phyloP scores from a whole-genome alignment of 768 basidiomycete species.

The Trametes cingulata region DNA sequence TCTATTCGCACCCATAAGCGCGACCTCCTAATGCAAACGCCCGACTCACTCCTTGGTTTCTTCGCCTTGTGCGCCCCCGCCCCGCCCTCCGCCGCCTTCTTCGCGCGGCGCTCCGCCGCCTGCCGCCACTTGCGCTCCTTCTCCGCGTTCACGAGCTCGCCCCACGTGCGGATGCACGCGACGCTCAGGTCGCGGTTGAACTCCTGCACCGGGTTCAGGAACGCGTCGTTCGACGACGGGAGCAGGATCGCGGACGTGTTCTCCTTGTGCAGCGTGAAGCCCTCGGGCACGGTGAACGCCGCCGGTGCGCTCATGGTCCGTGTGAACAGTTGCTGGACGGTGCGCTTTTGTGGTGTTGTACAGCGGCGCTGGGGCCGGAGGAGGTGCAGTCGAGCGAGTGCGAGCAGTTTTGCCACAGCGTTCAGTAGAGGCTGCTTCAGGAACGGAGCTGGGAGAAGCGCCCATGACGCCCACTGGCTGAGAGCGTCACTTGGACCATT shows the following conservation, averaged over 20 bases:
- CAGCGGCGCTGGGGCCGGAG: constrained; percentile 16
- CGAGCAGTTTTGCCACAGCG: constrained; percentile 16
- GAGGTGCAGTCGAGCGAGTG: not conserved
- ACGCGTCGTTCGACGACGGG: constrained; percentile 75
- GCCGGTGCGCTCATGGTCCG: constrained; percentile 15
- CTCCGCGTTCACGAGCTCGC: constrained; percentile 62
- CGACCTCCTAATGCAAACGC: constrained; percentile 1
- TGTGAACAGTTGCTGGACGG: not conserved
- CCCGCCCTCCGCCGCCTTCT: constrained; percentile 26
- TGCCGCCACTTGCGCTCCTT: constrained; percentile 65
- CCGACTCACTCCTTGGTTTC: constrained; percentile 45
- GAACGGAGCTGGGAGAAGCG: not conserved
- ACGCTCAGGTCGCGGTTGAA: constrained; percentile 96
- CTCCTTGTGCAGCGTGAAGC: constrained; percentile 78
- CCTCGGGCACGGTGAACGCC: constrained; percentile 58
- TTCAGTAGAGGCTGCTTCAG: not conserved
- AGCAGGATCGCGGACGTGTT: constrained; percentile 81
- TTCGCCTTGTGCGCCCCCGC: constrained; percentile 38
- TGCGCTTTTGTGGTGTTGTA: not conserved
- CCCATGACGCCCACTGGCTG: not conserved
- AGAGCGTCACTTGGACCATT: no score
- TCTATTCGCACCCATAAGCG: constrained; percentile 9
- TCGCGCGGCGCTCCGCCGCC: constrained; percentile 49
- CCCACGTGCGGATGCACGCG: constrained; percentile 89
- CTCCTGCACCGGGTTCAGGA: constrained; percentile 96